Percentiles rank a stretch among this genome's conserved stretches.
Evolutionary conservation across 805 yeast genomes (phyloP).

Genomic region (Candida pseudoglaebosa): DNA sequence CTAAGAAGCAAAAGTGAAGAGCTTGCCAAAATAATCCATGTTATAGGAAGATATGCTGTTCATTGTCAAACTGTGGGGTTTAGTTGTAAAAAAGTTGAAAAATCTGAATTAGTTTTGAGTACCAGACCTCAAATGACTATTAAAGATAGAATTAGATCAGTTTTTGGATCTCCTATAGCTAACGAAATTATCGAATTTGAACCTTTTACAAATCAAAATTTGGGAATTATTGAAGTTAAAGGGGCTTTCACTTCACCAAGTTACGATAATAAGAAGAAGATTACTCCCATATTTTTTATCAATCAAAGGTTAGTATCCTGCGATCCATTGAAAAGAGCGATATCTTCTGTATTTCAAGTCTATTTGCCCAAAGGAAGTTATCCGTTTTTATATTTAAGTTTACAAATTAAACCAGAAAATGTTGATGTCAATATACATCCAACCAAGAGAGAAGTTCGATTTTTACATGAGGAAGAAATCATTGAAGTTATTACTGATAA

Average conservation of each 20-base stretch:
- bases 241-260: slow-evolving; percentile 74
- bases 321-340: slow-evolving; percentile 72
- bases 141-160: slow-evolving; percentile 66
- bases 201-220: slow-evolving; percentile 12
- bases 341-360: slow-evolving; percentile 55
- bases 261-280: slow-evolving; percentile 60
- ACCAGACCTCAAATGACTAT: slow-evolving; percentile 48
- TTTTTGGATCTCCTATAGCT: slow-evolving; percentile 71
- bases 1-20: slow-evolving; percentile 69
- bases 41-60: slow-evolving; percentile 77
- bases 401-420: slow-evolving; percentile 62
- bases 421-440: slow-evolving; percentile 96
- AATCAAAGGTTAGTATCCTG: slow-evolving; percentile 80
- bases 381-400: slow-evolving; percentile 72
- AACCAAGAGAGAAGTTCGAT: slow-evolving; percentile 87
- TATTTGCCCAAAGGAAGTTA: slow-evolving; percentile 73
- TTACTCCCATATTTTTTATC: slow-evolving; percentile 75
- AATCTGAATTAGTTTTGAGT: slow-evolving; percentile 60
- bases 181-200: slow-evolving; percentile 54
- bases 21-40: slow-evolving; percentile 70
- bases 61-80: slow-evolving; percentile 70
- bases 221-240: slow-evolving; percentile 48
- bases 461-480: slow-evolving; percentile 82
- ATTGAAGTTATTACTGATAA: slow-evolving; percentile 52
- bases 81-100: slow-evolving; percentile 77